Evolutionary conservation across 306 rosid species (phyloP).

Genomic region (Malus domestica): DNA sequence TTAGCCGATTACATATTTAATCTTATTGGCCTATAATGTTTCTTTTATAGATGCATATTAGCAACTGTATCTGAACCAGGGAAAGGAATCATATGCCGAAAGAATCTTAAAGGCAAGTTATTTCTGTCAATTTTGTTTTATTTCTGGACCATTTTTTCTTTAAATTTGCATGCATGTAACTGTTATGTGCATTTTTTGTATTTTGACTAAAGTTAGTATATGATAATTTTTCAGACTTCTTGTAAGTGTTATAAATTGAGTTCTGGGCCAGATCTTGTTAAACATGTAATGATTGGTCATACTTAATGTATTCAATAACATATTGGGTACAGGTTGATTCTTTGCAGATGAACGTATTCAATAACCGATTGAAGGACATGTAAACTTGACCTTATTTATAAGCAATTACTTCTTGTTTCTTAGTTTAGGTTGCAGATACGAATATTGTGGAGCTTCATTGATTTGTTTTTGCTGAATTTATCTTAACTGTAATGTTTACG

Average conservation of each 20-base stretch:
- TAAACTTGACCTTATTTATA: not conserved
- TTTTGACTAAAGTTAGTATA: not conserved
- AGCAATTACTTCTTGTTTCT: not conserved
- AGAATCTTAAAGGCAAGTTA: constrained; percentile 52
- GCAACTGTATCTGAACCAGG: too few relatives aligned
- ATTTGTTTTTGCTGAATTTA: not conserved
- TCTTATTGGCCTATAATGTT: too few relatives aligned
- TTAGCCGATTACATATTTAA: too few relatives aligned
- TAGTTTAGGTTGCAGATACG: not conserved
- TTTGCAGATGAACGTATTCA: not conserved
- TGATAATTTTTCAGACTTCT: not conserved
- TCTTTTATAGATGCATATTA: too few relatives aligned
- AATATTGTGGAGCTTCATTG: not conserved
- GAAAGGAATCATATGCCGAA: too few relatives aligned
- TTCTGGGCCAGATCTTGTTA: not conserved
- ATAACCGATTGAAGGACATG: too few relatives aligned
- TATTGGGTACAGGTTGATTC: not conserved
- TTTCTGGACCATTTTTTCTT: not conserved
- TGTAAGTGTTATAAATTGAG: not conserved
- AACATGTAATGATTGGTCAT: not conserved
- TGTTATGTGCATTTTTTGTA: not conserved
- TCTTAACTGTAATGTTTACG: not conserved
- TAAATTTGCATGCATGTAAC: not conserved
- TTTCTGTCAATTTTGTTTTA: constrained; percentile 3
- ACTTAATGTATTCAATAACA: not conserved